phyloP scores from a whole-genome alignment of 768 basidiomycete species.

The Tephrocybe sp. region DNA sequence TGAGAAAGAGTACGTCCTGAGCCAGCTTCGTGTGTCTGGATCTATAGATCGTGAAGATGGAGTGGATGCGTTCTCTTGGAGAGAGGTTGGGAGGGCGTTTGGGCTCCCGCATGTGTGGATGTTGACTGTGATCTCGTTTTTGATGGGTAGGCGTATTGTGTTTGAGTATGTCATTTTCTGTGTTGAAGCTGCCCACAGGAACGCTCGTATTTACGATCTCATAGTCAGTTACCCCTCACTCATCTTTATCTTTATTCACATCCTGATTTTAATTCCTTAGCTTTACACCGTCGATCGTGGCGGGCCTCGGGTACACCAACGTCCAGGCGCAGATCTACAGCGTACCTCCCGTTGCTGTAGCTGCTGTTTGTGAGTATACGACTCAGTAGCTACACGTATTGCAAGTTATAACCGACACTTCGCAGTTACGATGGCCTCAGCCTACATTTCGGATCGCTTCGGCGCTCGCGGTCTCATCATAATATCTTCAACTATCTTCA shows the following conservation, averaged over 20 bases:
- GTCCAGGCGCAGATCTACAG: slow-evolving; percentile 61
- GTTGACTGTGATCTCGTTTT: slow-evolving; percentile 49
- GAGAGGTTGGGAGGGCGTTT: slow-evolving; percentile 48
- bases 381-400: neutral
- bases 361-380: slow-evolving; percentile 45
- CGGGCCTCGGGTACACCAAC: slow-evolving; percentile 56
- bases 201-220: slow-evolving; percentile 48
- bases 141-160: slow-evolving; percentile 40
- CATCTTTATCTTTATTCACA: no score
- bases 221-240: slow-evolving; percentile 47
- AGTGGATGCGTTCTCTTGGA: slow-evolving; percentile 53
- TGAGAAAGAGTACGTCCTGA: slow-evolving; percentile 47
- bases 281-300: slow-evolving; percentile 74
- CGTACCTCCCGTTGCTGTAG: slow-evolving; percentile 53
- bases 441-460: slow-evolving; percentile 56
- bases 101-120: slow-evolving; percentile 56
- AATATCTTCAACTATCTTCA: slow-evolving; percentile 44
- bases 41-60: slow-evolving; percentile 31
- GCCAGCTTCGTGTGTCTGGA: slow-evolving; percentile 40
- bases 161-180: neutral
- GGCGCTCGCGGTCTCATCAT: slow-evolving; percentile 46
- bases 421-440: slow-evolving; percentile 33
- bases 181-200: slow-evolving; percentile 22
- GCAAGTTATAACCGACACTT: neutral
- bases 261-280: slow-evolving; percentile 27